Evolutionary conservation across 768 basidiomycete species (phyloP).

Genomic region (Collybia sordida): DNA sequence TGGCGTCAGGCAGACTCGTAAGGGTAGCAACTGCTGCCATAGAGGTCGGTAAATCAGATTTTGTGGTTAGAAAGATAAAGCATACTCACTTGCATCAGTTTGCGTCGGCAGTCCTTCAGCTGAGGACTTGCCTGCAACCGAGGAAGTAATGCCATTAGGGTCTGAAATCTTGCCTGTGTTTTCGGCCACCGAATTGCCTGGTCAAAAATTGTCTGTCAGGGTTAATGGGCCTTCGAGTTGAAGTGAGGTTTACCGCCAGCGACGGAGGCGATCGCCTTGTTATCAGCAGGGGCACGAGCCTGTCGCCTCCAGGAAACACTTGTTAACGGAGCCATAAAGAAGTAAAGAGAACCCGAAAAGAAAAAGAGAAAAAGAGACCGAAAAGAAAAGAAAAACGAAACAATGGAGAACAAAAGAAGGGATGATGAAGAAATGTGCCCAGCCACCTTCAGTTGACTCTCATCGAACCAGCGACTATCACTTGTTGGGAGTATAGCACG

Average conservation of each 20-base stretch:
- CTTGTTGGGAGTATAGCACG: too few species aligned
- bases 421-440: constrained; percentile 4
- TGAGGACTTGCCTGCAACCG: constrained; percentile 3
- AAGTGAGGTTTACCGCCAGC: constrained; percentile 15
- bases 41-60: not conserved
- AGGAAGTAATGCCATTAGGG: not conserved
- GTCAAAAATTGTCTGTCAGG: not conserved
- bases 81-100: constrained; percentile 1
- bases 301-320: constrained; percentile 18
- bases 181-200: constrained; percentile 10
- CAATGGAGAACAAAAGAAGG: constrained; percentile 6
- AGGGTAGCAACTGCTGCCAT: not conserved
- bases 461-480: too few species aligned
- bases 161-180: not conserved
- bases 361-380: constrained; percentile 2
- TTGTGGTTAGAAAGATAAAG: not conserved
- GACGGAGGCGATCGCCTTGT: constrained; percentile 6
- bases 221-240: too few species aligned
- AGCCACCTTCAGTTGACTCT: too few species aligned
- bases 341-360: constrained; percentile 4
- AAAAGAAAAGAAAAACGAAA: constrained; percentile 6
- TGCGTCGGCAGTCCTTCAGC: not conserved
- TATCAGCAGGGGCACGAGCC: constrained; percentile 6
- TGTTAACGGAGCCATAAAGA: constrained; percentile 17
- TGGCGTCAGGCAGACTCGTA: too few species aligned